Evolutionary conservation across 2,329 filamentous ascomycete genomes (phyloP).

Genomic region (Pseudogymnoascus sp.): DNA sequence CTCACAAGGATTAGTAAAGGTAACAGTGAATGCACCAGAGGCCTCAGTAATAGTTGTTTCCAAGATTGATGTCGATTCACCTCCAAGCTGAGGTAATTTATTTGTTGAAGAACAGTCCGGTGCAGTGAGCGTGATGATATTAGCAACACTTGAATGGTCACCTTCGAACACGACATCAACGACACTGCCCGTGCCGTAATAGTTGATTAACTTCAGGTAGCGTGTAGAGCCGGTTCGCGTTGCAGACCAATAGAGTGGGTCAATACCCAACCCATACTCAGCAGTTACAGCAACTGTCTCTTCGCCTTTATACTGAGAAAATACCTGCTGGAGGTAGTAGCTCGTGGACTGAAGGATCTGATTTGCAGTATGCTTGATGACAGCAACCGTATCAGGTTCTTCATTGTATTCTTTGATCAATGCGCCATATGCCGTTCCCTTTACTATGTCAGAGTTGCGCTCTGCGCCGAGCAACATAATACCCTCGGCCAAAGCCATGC

Average conservation of each 20-base stretch:
- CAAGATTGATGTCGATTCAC: neutral
- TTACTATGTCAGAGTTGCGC: slow-evolving; percentile 31
- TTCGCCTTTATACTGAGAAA: slow-evolving; percentile 19
- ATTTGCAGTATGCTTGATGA: slow-evolving; percentile 17
- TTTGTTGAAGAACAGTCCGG: neutral
- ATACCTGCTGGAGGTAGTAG: slow-evolving; percentile 23
- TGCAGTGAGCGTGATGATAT: neutral
- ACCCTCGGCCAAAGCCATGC: slow-evolving; percentile 16
- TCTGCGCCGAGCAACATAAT: slow-evolving; percentile 19
- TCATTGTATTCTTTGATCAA: slow-evolving; percentile 28
- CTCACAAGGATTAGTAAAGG: neutral
- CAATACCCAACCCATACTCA: slow-evolving; percentile 12
- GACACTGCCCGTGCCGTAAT: neutral
- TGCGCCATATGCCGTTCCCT: slow-evolving; percentile 31
- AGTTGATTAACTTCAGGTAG: neutral
- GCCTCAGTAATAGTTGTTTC: neutral
- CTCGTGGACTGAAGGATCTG: slow-evolving; percentile 17
- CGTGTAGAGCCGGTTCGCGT: slow-evolving; percentile 10
- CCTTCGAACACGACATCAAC: neutral
- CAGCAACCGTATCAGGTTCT: slow-evolving; percentile 21
- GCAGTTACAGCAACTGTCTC: slow-evolving; percentile 18
- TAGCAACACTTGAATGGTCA: neutral
- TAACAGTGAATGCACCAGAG: neutral
- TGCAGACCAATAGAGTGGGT: slow-evolving; percentile 29
- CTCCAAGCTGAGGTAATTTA: neutral